phyloP scores from a whole-genome alignment of 805 yeast genomes.

The Wickerhamia fluorescens region DNA sequence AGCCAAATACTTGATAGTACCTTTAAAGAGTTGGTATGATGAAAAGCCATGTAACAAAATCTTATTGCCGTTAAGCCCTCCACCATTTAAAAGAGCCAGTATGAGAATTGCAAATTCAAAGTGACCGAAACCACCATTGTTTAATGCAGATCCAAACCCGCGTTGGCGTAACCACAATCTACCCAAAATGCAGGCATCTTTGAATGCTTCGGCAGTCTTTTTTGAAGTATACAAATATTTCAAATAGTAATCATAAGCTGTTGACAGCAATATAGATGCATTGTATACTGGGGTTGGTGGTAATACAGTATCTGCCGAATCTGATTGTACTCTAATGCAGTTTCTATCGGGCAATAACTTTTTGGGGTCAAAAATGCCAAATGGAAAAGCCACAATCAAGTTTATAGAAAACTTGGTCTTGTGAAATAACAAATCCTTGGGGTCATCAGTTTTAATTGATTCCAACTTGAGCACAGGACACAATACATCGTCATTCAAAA shows the following conservation, averaged over 20 bases:
- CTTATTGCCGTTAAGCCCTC: constrained; percentile 68
- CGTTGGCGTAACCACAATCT: constrained; percentile 87
- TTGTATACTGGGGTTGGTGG: constrained; percentile 87
- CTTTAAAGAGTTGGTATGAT: constrained; percentile 88
- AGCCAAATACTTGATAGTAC: constrained; percentile 75
- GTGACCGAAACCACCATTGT: constrained; percentile 82
- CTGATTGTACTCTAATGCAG: constrained; percentile 65
- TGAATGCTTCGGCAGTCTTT: constrained; percentile 71
- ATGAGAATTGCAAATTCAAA: constrained; percentile 80
- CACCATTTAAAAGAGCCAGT: constrained; percentile 80
- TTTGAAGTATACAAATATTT: constrained; percentile 70
- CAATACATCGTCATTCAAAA: constrained; percentile 67
- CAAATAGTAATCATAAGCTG: constrained; percentile 62
- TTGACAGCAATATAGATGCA: constrained; percentile 65
- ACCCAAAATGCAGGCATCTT: constrained; percentile 82
- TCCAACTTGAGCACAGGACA: constrained; percentile 67
- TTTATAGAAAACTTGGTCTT: constrained; percentile 68
- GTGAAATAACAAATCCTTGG: constrained; percentile 47
- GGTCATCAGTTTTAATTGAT: constrained; percentile 43
- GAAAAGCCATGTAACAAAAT: constrained; percentile 83
- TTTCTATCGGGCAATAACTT: constrained; percentile 77
- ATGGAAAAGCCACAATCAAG: constrained; percentile 66
- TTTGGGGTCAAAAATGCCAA: constrained; percentile 61
- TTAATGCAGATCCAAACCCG: constrained; percentile 60
- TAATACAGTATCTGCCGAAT: constrained; percentile 25